Conservation (phyloP, 345 rosid species). For the Ceriops decandra region DNA sequence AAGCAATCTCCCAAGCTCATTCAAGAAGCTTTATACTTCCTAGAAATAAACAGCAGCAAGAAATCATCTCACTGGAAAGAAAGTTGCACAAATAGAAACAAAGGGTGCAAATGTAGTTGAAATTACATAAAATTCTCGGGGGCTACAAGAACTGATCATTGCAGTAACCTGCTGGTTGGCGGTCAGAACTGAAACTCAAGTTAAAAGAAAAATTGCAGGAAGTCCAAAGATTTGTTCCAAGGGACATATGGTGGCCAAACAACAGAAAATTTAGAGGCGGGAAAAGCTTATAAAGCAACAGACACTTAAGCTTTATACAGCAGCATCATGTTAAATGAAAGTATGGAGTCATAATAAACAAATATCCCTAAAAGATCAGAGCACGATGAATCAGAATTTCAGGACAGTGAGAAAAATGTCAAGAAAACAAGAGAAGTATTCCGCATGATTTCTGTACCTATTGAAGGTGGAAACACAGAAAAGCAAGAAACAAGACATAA, state of each 20-base stretch:
- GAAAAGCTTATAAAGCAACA: not conserved
- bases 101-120: not conserved
- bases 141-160: not conserved
- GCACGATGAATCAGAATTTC: not conserved
- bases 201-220: not conserved
- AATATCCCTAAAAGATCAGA: not conserved
- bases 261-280: not conserved
- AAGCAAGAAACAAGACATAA: not conserved
- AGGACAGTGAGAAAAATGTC: not conserved
- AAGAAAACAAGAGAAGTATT: not conserved
- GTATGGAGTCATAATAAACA: not conserved
- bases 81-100: not conserved
- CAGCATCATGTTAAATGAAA: not conserved
- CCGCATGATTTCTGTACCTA: not conserved
- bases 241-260: not conserved
- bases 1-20: not conserved
- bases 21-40: not conserved
- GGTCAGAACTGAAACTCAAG: not conserved
- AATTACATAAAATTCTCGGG: not conserved
- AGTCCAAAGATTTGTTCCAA: not conserved
- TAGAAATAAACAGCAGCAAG: not conserved
- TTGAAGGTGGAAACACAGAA: not conserved
- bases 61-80: not conserved
- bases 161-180: too few species aligned
- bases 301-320: not conserved